Base-by-base conservation (phyloP, 805 yeast genomes). In the Yarrowia sp. region DNA sequence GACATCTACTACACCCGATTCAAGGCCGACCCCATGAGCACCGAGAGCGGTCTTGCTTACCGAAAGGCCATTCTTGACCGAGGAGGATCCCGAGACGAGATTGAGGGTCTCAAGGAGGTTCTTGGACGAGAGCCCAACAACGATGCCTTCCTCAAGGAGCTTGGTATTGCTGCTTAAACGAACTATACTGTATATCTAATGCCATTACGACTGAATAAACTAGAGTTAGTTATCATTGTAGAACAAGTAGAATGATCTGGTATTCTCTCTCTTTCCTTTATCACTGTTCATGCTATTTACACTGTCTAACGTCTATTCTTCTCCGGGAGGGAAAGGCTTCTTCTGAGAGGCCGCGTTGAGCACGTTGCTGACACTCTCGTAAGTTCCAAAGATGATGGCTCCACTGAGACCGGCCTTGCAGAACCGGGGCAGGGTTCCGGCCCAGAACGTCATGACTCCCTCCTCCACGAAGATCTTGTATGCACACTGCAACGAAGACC, bases 1-100 rank as follows among this genome's bases (percentile, higher is more conserved):
- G 97, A 91, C 76, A 89, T 91, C 75, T 91, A 84, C 79, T 86
- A 89, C 76, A 79, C 90, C 6, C 83, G 85, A 74, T 91, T 91
- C 81, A 84, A 85, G 68, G 73, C 78, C 0, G 85, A 89, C 75
- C 95, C 96, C 53, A 82, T 89, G 84, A 84, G 86, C 74, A 80
- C 85, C 24, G 75, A 76, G n/a, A 81, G 78, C 66, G 97, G 97
- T 63, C 77, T 84, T 39, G 80, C 82, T 69, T 91, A 91, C 76
- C 85, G 96, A 75, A 90, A 88, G 73, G 81, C 83, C 47, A 85
- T 91, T 34, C 80, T 91, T 72, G 84, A 83, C 19, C 84, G 86
- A 71, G 96, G 97, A 70, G 94, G 94, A 9, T 82, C 92, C 1
- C 78, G 83, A 69, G 96, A 90, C 63, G 90, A 87, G 70, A 81